phyloP scores from a whole-genome alignment of 805 yeast species.

The Lipomyces yamadae region DNA sequence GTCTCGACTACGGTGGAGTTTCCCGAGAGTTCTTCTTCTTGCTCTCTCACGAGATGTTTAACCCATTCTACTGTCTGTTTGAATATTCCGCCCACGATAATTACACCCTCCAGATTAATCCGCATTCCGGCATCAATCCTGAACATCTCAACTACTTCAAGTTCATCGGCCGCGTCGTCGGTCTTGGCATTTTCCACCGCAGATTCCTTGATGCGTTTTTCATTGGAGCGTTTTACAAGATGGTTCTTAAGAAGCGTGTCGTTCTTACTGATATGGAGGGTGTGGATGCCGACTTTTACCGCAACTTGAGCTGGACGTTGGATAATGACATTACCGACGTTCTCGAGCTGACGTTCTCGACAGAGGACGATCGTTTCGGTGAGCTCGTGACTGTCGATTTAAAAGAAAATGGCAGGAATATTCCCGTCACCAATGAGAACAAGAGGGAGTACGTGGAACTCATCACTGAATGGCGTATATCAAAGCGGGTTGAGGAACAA shows the following conservation, averaged over 20 bases:
- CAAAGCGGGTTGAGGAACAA: conserved; percentile 91
- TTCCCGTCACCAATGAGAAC: conserved; percentile 92
- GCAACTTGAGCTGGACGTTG: conserved; percentile 92
- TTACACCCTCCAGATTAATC: conserved; percentile 96
- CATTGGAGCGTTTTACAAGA: conserved; percentile 96
- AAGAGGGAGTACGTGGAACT: conserved; percentile 94
- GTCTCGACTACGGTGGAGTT: conserved; percentile 99
- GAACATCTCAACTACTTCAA: conserved; percentile 98
- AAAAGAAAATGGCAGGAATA: conserved; percentile 83
- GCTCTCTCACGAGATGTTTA: conserved; percentile 97
- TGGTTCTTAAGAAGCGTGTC: conserved; percentile 95
- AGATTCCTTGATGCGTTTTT: conserved; percentile 97
- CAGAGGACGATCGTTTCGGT: conserved; percentile 91
- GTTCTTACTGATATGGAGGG: conserved; percentile 97
- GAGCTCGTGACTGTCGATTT: conserved; percentile 86
- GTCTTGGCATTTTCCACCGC: conserved; percentile 97
- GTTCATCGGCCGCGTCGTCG: conserved; percentile 97
- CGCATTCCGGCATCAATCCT: conserved; percentile 95
- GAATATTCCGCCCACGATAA: conserved; percentile 98
- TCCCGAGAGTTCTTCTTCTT: conserved; percentile 97
- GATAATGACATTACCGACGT: conserved; percentile 92
- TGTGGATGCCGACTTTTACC: conserved; percentile 95
- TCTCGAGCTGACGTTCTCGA: conserved; percentile 84
- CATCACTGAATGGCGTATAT: conserved; percentile 94
- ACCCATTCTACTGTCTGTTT: conserved; percentile 95